A percentile compares a stretch with the other conserved stretches of the same genome.
Conservation (phyloP, 2,329 filamentous ascomycete genomes). For the Ascochyta fabae region DNA sequence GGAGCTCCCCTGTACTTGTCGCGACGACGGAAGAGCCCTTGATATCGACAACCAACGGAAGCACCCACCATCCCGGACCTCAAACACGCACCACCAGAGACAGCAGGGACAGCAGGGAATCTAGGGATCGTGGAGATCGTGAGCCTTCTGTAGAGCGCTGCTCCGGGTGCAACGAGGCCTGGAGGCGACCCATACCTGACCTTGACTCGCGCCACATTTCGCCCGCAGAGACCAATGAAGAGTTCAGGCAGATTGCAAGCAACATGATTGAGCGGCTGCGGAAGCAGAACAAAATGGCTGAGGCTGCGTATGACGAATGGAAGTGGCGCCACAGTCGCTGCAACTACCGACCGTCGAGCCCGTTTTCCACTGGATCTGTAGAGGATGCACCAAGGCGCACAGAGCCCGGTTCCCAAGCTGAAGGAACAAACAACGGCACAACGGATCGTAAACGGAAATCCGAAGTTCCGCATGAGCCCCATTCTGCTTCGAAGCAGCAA, state of each 20-base stretch:
- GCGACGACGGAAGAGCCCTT: slow-evolving; percentile 17
- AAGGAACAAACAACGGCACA: slow-evolving; percentile 5
- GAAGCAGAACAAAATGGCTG: slow-evolving; percentile 24
- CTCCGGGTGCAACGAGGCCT: slow-evolving; percentile 28
- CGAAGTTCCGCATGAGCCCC: slow-evolving; percentile 17
- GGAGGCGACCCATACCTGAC: slow-evolving; percentile 27
- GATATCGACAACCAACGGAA: slow-evolving; percentile 1
- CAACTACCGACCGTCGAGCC: slow-evolving; percentile 3
- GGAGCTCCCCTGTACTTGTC: slow-evolving; percentile 9
- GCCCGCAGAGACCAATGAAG: slow-evolving; percentile 24
- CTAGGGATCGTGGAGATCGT: slow-evolving; percentile 13
- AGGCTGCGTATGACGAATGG: slow-evolving; percentile 27
- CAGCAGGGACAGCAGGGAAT: slow-evolving; percentile 6
- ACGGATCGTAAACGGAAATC: slow-evolving; percentile 27
- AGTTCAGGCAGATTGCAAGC: slow-evolving; percentile 20
- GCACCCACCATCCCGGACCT: slow-evolving; percentile 7
- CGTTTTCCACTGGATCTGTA: slow-evolving; percentile 3
- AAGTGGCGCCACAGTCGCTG: slow-evolving; percentile 20
- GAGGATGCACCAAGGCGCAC: slow-evolving; percentile 14
- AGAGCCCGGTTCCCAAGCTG: background rate
- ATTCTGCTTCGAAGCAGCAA: slow-evolving; percentile 20
- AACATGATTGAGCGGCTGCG: slow-evolving; percentile 27
- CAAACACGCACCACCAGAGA: slow-evolving; percentile 11
- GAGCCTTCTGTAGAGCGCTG: slow-evolving; percentile 30
- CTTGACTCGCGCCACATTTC: slow-evolving; percentile 17